These are phyloP conservation scores for Mycena maculata DNA, from an alignment of 768 basidiomycete genomes.

Conservation along the genomic window DNA sequence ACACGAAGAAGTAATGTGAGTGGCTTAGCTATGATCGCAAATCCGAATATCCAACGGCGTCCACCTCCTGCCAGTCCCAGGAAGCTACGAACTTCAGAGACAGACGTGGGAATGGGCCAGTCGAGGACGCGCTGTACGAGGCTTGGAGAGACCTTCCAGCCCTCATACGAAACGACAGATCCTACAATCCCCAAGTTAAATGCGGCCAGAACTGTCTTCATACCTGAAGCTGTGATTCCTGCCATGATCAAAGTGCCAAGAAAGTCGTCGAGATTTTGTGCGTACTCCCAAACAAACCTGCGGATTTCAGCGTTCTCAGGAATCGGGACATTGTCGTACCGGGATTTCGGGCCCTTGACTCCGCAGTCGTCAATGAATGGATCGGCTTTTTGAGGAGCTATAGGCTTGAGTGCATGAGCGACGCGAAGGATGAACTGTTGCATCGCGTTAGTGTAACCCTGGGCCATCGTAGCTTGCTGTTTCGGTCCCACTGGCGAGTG, in stretches of 20 bases:
- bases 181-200: slow-evolving; percentile 44
- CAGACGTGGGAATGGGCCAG: slow-evolving; percentile 37
- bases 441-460: slow-evolving; percentile 24
- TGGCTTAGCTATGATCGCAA: slow-evolving; percentile 39
- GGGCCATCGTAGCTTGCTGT: slow-evolving; percentile 26
- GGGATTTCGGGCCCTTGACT: slow-evolving; percentile 35
- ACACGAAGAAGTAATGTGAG: slow-evolving; percentile 28
- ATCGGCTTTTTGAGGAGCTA: neutral
- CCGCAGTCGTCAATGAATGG: slow-evolving; percentile 43
- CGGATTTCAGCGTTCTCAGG: slow-evolving; percentile 40
- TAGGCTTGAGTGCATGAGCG: slow-evolving; percentile 11
- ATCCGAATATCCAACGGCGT: slow-evolving; percentile 41
- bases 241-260: slow-evolving; percentile 34
- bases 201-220: slow-evolving; percentile 41
- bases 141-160: slow-evolving; percentile 42
- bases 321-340: slow-evolving; percentile 40
- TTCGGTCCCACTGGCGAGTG: slow-evolving; percentile 23
- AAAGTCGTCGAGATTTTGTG: slow-evolving; percentile 17
- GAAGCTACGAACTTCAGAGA: slow-evolving; percentile 40
- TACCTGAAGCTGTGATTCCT: slow-evolving; percentile 47
- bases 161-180: slow-evolving; percentile 41
- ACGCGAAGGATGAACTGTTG: slow-evolving; percentile 8
- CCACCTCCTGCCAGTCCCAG: slow-evolving; percentile 40
- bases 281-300: slow-evolving; percentile 46
- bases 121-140: slow-evolving; percentile 42